Base-by-base conservation (phyloP, 139 green algal genomes). In the Chlorella sp. region DNA sequence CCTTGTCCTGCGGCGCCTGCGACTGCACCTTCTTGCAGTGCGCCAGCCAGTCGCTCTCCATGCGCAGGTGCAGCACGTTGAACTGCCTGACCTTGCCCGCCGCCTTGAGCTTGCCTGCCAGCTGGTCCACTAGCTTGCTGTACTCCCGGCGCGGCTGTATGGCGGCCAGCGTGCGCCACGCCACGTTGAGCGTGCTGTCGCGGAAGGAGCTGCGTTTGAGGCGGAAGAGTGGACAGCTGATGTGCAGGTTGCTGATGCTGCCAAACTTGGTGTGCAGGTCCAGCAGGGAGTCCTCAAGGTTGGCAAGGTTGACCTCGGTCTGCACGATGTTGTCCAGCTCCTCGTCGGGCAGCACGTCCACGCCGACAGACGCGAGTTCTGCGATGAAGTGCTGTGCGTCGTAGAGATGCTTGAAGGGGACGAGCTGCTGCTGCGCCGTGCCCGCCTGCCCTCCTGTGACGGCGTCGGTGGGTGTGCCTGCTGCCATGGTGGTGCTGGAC, bases 51-150 rank as follows among this genome's bases (percentile, higher is more conserved):
- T 79, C 78, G 5, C 70, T 33, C 71, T 85, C 83, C 1, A 82
- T 69, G 0, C 76, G 76, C 51, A 88, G 36, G 67, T 88, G 73
- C 30, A 88, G 29, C 22, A 79, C 65, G 36, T 84, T 86, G 74
- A 79, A 83, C 23, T 31, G 14, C 42, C 32, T 0, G 30, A 35
- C 51, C 32, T 6, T 17, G 17, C 14, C 27, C 55, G 27, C 4
- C 4, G 22, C 22, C 55, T 64, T 27, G 22, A 64, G 20, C 22
- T 30, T 64, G 55, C 22, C 27, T 10, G 24, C 55, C 4, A 31
- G 6, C 14, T 20, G 22, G 55, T 27, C 24, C 22, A 64, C 24
- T 10, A 30, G 6, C 55, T 64, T 27, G 22, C 14, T 10, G 20
- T 31, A 31, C 4, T 10, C 22, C 55, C 27, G 17, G 55, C 24